Percentiles rank a stretch among this genome's conserved stretches.
These are phyloP conservation scores for Trichoderma hamatum DNA, from an alignment of 2,329 filamentous ascomycete species.

Conservation along the genomic window DNA sequence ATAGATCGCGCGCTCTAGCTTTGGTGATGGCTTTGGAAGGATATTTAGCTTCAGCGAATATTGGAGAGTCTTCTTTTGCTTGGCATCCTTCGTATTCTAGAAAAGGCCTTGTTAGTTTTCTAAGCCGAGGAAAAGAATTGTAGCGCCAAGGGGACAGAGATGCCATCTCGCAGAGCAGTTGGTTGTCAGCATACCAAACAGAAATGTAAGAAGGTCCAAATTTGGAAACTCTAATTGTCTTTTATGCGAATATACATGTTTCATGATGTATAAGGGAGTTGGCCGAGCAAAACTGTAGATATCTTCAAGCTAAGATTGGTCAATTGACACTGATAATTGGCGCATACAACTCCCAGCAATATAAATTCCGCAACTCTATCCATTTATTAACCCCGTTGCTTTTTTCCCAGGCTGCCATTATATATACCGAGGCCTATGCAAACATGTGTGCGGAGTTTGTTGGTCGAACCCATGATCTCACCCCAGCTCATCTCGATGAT, in stretches of 20 bases:
- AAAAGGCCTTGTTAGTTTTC: neutral
- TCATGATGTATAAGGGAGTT: slow-evolving; percentile 32
- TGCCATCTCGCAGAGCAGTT: neutral
- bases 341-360: neutral
- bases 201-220: slow-evolving; percentile 47
- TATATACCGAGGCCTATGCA: neutral
- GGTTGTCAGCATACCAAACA: slow-evolving; percentile 45
- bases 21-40: slow-evolving; percentile 59
- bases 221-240: slow-evolving; percentile 39
- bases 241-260: slow-evolving; percentile 45
- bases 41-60: slow-evolving; percentile 61
- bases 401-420: neutral
- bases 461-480: neutral
- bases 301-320: neutral
- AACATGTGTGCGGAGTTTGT: neutral
- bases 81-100: slow-evolving; percentile 42
- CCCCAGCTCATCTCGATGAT: neutral
- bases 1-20: slow-evolving; percentile 50
- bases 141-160: neutral
- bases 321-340: no score
- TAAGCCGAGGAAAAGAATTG: neutral
- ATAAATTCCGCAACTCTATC: neutral
- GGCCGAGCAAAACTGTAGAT: neutral
- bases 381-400: neutral
- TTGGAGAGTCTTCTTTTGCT: slow-evolving; percentile 50